These are phyloP conservation scores for Verbena officinalis DNA, from an alignment of 257 asterid genomes.

Conservation along the genomic window DNA sequence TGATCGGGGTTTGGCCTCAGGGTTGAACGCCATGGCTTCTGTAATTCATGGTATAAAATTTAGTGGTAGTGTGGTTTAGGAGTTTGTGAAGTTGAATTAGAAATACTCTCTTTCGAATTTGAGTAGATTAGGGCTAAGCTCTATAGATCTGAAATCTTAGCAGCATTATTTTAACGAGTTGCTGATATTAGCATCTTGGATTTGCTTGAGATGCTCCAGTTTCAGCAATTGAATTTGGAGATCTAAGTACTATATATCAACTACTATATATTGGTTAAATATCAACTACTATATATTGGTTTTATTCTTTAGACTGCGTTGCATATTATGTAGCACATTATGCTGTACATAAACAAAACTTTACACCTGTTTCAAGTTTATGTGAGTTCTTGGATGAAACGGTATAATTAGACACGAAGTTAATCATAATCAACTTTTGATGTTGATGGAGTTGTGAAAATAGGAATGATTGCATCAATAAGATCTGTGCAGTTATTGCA, in stretches of 20 bases:
- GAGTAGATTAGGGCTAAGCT: conserved; percentile 18
- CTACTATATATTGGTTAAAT: conserved; percentile 1
- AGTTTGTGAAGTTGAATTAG: not conserved
- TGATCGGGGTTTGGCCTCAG: conserved; percentile 52
- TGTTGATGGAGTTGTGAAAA: not conserved
- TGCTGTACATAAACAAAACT: not conserved
- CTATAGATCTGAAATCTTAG: conserved; percentile 4
- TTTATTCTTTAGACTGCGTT: conserved; percentile 4
- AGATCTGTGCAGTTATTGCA: conserved; percentile 17
- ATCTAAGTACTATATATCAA: no score
- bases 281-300: conserved; percentile 6
- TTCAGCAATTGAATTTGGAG: not conserved
- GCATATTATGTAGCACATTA: not conserved
- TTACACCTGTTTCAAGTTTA: not conserved
- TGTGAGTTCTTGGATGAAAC: not conserved
- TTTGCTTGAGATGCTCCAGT: conserved; percentile 15
- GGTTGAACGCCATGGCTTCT: conserved; percentile 65
- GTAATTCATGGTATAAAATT: conserved; percentile 68
- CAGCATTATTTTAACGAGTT: not conserved
- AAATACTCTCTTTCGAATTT: not conserved
- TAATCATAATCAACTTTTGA: conserved; percentile 5
- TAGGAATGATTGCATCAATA: not conserved
- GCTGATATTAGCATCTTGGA: conserved; percentile 6
- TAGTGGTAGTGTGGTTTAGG: not conserved
- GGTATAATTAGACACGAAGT: not conserved